A percentile compares a stretch with the other conserved stretches of the same genome.
Evolutionary conservation across 257 asterid genomes (phyloP).

Genomic region (Gentiana dahurica): DNA sequence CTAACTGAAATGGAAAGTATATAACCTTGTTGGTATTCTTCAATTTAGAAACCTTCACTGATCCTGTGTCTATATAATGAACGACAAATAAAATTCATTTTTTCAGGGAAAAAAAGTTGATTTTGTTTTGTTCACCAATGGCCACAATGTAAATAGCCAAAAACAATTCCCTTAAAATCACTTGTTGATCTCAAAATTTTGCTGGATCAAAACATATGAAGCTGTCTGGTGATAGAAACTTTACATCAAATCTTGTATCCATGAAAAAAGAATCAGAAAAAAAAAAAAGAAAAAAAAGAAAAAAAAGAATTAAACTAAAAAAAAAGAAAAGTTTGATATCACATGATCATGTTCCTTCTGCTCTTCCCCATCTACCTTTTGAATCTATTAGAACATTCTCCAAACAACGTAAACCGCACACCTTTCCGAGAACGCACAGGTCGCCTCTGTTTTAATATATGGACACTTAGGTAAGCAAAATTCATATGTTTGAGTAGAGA

Average conservation of each 20-base stretch:
- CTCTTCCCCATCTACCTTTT: conserved; percentile 20
- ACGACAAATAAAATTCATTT: too few species aligned
- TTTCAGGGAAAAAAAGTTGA: too few species aligned
- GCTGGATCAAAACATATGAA: conserved; percentile 16
- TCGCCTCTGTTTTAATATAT: conserved; percentile 38
- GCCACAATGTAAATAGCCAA: not conserved
- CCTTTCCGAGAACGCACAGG: conserved; percentile 37
- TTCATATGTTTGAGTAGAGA: not conserved
- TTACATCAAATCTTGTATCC: conserved; percentile 20
- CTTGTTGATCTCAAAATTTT: conserved; percentile 9
- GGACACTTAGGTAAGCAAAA: conserved; percentile 8
- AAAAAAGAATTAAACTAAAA: conserved; percentile 1
- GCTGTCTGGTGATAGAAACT: conserved; percentile 16
- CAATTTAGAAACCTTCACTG: too few species aligned
- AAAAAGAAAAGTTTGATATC: not conserved
- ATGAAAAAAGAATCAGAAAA: not conserved
- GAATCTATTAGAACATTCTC: conserved; percentile 64
- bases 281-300: conserved; percentile 6
- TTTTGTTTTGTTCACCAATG: too few species aligned
- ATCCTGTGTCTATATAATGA: too few species aligned
- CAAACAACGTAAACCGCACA: conserved; percentile 61
- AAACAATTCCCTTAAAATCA: not conserved
- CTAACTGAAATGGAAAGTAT: too few species aligned
- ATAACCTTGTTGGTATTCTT: too few species aligned
- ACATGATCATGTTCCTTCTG: conserved; percentile 6